Percentiles rank a stretch among this genome's conserved stretches.
Conservation (phyloP, 495 filamentous ascomycete species). For the Penicillium desertorum region DNA sequence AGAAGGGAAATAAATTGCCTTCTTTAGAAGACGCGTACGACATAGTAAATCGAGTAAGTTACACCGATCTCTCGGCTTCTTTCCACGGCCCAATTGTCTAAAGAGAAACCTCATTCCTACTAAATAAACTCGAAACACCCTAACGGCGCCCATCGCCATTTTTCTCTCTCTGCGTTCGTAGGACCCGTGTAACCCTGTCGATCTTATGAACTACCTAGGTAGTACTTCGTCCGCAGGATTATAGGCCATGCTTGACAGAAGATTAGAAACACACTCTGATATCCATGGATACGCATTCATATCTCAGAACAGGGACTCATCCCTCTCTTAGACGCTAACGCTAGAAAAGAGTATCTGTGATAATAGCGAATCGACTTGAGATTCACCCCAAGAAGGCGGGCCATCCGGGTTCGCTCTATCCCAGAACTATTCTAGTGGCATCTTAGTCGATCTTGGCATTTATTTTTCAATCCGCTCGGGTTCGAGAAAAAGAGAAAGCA, state of each 20-base stretch:
- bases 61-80: constrained; percentile 31
- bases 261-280: background rate
- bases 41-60: constrained; percentile 5
- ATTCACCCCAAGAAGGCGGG: constrained; percentile 19
- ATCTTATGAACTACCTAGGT: constrained; percentile 19
- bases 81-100: constrained; percentile 29
- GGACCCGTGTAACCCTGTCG: constrained; percentile 16
- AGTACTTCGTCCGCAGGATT: background rate
- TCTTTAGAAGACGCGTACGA: background rate
- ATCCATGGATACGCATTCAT: background rate
- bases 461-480: background rate
- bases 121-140: constrained; percentile 52
- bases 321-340: constrained; percentile 7
- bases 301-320: background rate
- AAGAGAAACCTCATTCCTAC: constrained; percentile 22
- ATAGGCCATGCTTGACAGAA: background rate
- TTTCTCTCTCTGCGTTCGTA: constrained; percentile 14
- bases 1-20: background rate
- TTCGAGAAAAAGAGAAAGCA: background rate
- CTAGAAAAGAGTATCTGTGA: constrained; percentile 1
- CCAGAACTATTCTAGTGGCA: constrained; percentile 12
- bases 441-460: constrained; percentile 22
- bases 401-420: constrained; percentile 24
- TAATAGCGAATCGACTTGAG: constrained; percentile 7
- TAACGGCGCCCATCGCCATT: constrained; percentile 35